These are phyloP conservation scores for Saxophila tyrrhenica DNA, from an alignment of 495 filamentous ascomycete species.

Conservation along the genomic window DNA sequence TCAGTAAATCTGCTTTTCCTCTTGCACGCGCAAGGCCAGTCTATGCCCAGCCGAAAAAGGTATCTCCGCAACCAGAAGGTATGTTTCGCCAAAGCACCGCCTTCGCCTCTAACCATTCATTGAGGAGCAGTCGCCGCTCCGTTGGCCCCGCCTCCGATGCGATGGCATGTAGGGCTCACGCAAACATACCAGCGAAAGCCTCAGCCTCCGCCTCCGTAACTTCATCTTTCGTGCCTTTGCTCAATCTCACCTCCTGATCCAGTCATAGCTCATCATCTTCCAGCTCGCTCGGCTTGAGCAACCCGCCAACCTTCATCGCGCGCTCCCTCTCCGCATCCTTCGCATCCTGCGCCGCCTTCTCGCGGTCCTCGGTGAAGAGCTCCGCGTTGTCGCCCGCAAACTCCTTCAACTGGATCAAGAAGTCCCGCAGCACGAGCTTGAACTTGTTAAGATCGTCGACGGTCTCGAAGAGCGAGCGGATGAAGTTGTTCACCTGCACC, in stretches of 20 bases:
- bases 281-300: conserved; percentile 87
- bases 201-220: not conserved
- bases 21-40: not conserved
- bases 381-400: conserved; percentile 74
- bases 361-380: conserved; percentile 88
- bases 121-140: no score
- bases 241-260: conserved; percentile 24
- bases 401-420: conserved; percentile 93
- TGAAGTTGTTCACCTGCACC: conserved; percentile 80
- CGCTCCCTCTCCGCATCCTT: conserved; percentile 56
- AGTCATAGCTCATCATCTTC: conserved; percentile 96
- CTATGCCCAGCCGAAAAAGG: not conserved
- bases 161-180: no score
- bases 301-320: conserved; percentile 79
- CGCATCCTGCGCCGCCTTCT: conserved; percentile 67
- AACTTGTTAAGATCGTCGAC: conserved; percentile 78
- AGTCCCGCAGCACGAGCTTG: conserved; percentile 89
- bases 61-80: not conserved
- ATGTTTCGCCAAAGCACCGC: not conserved
- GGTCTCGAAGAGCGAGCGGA: conserved; percentile 69
- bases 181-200: not conserved
- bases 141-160: no score
- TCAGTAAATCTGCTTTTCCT: not conserved
- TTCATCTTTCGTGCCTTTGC: not conserved
- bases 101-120: not conserved